A percentile compares a stretch with the other conserved stretches of the same genome.
phyloP scores from a whole-genome alignment of 2,329 filamentous ascomycete species.

The Alternaria infectoria region DNA sequence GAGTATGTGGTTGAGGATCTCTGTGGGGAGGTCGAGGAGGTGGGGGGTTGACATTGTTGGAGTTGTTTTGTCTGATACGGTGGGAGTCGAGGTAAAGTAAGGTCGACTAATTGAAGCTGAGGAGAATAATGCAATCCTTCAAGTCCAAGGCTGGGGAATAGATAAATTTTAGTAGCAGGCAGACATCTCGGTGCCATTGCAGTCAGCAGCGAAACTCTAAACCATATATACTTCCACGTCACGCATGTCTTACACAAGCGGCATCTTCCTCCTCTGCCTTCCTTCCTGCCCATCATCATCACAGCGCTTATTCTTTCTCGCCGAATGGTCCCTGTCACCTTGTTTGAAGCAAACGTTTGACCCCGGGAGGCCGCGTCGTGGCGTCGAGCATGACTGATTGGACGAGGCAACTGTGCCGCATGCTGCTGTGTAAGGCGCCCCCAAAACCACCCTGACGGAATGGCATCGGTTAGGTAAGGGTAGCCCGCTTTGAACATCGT shows the following conservation, averaged over 20 bases:
- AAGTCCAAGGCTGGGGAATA: background rate
- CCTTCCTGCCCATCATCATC: background rate
- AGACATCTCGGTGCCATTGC: background rate
- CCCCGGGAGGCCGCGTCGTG: background rate
- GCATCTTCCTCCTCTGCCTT: background rate
- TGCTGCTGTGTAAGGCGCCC: background rate
- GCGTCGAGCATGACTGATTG: background rate
- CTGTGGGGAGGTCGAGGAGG: slow-evolving; percentile 39
- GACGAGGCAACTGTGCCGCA: background rate
- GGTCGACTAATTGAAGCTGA: background rate
- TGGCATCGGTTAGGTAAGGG: background rate
- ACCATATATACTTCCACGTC: background rate
- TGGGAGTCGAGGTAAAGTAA: background rate
- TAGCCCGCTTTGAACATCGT: background rate
- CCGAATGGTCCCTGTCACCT: background rate
- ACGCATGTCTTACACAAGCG: background rate
- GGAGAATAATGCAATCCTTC: background rate
- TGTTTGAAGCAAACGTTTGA: background rate
- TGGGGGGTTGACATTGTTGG: slow-evolving; percentile 19
- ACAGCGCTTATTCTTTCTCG: background rate
- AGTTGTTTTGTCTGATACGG: no score
- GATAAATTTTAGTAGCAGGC: background rate
- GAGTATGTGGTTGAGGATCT: slow-evolving; percentile 43
- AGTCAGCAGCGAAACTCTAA: background rate
- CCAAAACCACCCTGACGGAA: background rate